Evolutionary conservation across 2,329 filamentous ascomycete species (phyloP), one percentile per base, ranked within the genome.

Genomic region (Fusarium guadeloupense): DNA sequence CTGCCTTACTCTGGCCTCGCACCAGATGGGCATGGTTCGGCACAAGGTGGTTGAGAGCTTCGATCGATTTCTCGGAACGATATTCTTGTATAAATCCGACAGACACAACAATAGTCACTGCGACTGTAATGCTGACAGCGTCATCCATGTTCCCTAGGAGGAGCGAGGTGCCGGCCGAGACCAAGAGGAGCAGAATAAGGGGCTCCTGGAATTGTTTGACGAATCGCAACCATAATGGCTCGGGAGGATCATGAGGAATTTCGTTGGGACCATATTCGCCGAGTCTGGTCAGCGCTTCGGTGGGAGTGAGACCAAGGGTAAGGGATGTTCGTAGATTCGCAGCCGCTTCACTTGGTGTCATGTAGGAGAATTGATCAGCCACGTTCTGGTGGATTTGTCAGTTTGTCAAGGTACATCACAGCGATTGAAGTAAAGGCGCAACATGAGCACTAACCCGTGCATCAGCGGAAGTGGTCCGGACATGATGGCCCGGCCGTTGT

Each of bases 1-100:
- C 28, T 6, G 72, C 56, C 30, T 73, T 77, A 38, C 75, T 54
- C 34, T 80, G 74, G 26, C 83, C 82, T 59, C 96, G 89, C 57
- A 99, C 92, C n/a, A 98, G 82, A 77, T 99, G 93, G 25, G 96
- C 95, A 74, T 93, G 92, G 74, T 98, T 96, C 23, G 95, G 96
- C 0, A 99, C 94, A 21, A 99, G 81, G 69, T 95, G 92, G 72
- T 91, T 97, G 67, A 99, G 81, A 17, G 95, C 95, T 76, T 99
- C 95, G 65, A 99, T 87, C 4, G 94, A 98, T 77, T 99, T 96
- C 74, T 99, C 95, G 8, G 95, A 98, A 55, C 95, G 85, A 75
- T 99, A 99, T 77, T 99, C 95, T 74, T 99, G 95, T 46, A 98
- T 87, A 69, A 99, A 99, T 3, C 94, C 95, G 35, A 99, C 95